phyloP scores from a whole-genome alignment of 176 grass and related monocot species.

The Carex pumila region DNA sequence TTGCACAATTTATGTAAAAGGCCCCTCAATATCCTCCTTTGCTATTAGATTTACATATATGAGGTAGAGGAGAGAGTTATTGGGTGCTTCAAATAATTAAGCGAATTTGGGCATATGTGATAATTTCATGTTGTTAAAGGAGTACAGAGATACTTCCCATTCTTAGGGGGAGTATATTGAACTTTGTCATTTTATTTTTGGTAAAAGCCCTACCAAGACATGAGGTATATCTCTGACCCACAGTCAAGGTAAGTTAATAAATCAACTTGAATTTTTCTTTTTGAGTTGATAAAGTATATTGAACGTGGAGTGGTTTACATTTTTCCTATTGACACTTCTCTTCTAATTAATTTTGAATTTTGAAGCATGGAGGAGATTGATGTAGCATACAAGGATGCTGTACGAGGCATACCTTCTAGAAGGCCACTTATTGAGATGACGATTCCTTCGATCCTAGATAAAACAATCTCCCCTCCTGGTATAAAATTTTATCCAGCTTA shows the following conservation, averaged over 20 bases:
- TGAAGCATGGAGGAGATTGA: constrained; percentile 92
- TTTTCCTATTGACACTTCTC: not conserved
- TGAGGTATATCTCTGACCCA: not conserved
- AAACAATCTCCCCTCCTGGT: constrained; percentile 90
- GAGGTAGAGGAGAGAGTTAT: not conserved
- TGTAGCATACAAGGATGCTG: constrained; percentile 71
- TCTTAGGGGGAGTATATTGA: not conserved
- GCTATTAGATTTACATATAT: not conserved
- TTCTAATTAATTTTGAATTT: constrained; percentile 10
- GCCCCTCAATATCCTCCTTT: not conserved
- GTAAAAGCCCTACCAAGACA: not conserved
- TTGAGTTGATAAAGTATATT: not conserved
- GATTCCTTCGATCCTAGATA: constrained; percentile 93
- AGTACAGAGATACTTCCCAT: not conserved
- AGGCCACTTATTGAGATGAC: constrained; percentile 99
- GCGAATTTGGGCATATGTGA: not conserved
- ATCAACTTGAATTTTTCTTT: not conserved
- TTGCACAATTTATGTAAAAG: not conserved
- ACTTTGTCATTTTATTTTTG: not conserved
- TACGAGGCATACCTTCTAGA: constrained; percentile 59
- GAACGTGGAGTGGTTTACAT: not conserved
- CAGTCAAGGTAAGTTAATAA: not conserved
- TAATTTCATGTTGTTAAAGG: not conserved
- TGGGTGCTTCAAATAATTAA: not conserved
- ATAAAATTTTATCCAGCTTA: constrained; percentile 1